Percentiles rank a stretch among this genome's conserved stretches.
phyloP scores from a whole-genome alignment of 768 basidiomycete genomes.

The Agrocybe chaxingu region DNA sequence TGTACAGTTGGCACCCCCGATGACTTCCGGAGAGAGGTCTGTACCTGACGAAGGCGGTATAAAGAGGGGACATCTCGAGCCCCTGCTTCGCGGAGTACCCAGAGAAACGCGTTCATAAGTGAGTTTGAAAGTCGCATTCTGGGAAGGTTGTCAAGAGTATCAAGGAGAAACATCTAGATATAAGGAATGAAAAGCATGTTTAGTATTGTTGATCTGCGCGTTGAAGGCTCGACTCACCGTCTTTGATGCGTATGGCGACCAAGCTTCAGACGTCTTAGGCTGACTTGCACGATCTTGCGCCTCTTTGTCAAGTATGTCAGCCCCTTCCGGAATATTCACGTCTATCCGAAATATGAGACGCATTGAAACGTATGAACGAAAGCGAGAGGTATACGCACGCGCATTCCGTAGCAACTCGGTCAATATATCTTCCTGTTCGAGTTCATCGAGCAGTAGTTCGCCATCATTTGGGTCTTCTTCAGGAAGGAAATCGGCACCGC shows the following conservation, averaged over 20 bases:
- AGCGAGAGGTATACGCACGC: not conserved
- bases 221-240: conserved; percentile 4
- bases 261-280: conserved; percentile 1
- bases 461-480: conserved; percentile 8
- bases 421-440: conserved; percentile 6
- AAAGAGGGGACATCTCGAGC: conserved; percentile 12
- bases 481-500: conserved; percentile 9
- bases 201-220: not conserved
- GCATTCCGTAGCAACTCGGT: conserved; percentile 8
- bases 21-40: conserved; percentile 10
- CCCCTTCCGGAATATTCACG: not conserved
- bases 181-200: not conserved
- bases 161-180: conserved; percentile 16
- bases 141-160: conserved; percentile 17
- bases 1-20: conserved; percentile 18
- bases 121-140: conserved; percentile 14
- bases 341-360: not conserved
- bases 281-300: not conserved
- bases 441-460: conserved; percentile 9
- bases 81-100: conserved; percentile 14
- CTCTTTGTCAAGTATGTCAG: conserved; percentile 5
- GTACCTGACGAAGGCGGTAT: conserved; percentile 12
- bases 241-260: conserved; percentile 11
- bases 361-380: conserved; percentile 1
- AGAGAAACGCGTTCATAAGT: conserved; percentile 15